Evolutionary conservation across 1,284 basidiomycete genomes (phyloP), one percentile per base, ranked within the genome.

Genomic region (Lentinula novae-zelandiae): DNA sequence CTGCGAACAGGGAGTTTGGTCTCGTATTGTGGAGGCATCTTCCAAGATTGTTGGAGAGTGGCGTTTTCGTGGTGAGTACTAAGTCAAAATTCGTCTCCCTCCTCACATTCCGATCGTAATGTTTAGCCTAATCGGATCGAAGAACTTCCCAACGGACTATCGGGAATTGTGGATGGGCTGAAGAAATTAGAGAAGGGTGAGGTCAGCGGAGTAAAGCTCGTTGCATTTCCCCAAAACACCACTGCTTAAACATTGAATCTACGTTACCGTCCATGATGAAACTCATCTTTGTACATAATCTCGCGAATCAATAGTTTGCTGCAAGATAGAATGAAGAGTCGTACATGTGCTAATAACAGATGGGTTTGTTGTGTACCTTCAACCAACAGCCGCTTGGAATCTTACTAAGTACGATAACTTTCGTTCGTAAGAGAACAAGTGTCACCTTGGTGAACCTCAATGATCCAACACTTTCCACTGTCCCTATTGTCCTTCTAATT

Each of bases 151-250:
- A 38, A 38, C 27, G 58, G 51, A 9, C 13, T 49, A 9, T n/a
- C 15, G 2, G 51, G 51, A 38, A 53, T 60, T 22, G 58, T 13
- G 5, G 58, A 60, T 53, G 58, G 51, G 33, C 31, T 60, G 22
- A 46, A 44, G 13, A 60, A 42, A 15, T 17, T 59, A 15, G 22
- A 27, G n/a, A 8, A 20, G 4, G 50, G 31, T 51, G 17, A 53
- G 31, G 57, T 59, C 15, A 52, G 57, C 13, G 57, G 57, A 10
- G 57, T 42, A 15, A 59, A 59, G 50, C 33, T 59, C 38, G 39
- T 59, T 7, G 36, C 36, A 12, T 34, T 33, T 27, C 55, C 55
- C 27, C 27, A 27, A 27, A 27, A 4, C 27, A 27, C 27, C 27
- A 27, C 27, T 27, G 27, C 27, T 27, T 27, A 27, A 27, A 27